phyloP scores from a whole-genome alignment of 2,329 filamentous ascomycete genomes.

The Trichoderma atroviride region DNA sequence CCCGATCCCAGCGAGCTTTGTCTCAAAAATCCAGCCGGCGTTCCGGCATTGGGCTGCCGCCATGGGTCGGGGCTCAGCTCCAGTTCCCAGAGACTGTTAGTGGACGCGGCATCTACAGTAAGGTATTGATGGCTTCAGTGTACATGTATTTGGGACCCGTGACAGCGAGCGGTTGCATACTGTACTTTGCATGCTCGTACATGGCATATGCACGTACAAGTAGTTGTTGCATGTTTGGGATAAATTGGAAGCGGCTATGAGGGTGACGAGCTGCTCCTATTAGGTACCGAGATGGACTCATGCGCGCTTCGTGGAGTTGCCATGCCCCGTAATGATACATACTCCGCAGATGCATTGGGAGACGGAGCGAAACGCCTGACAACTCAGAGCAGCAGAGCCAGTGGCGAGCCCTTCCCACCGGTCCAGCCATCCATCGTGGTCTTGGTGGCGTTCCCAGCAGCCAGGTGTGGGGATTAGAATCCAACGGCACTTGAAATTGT shows the following conservation, averaged over 20 bases:
- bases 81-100: neutral
- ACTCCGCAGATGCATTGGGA: neutral
- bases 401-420: neutral
- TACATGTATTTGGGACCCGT: neutral
- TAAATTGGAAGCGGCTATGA: neutral
- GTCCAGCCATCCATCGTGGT: neutral
- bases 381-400: neutral
- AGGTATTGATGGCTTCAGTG: neutral
- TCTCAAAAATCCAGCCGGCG: neutral
- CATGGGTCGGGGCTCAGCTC: neutral
- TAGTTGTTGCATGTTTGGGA: neutral
- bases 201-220: neutral
- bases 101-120: neutral
- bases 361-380: neutral
- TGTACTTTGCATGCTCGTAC: neutral
- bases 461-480: conserved; percentile 5
- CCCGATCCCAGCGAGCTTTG: neutral
- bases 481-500: neutral
- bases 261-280: neutral
- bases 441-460: neutral
- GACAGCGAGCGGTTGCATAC: neutral
- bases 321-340: neutral
- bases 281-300: neutral
- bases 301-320: neutral
- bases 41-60: neutral